Base-by-base conservation (phyloP, 2,329 filamentous ascomycete genomes). In the Xylaria sp. region DNA sequence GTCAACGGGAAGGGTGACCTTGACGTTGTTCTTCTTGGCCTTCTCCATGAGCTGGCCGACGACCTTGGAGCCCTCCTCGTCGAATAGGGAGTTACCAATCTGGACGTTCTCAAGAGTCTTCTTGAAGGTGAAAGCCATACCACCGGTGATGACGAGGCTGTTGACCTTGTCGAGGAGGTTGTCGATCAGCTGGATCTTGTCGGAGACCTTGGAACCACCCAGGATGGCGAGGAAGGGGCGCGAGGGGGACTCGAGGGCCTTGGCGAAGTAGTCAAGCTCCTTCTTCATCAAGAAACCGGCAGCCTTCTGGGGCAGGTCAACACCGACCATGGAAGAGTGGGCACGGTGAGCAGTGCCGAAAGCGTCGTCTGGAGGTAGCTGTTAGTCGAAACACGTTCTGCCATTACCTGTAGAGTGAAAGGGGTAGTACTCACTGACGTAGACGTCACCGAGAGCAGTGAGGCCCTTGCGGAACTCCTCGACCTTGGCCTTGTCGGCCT, bases 101-200 rank as follows among this genome's bases (percentile, higher is more conserved):
- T 87, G 84, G 72, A 97, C 87, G 74, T 84, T 82, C 79, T 97
- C 85, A 59, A 97, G 84, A n/a, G 91, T 93, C 86, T 99, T 99
- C 85, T 97, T 97, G 86, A 99, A 99, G 70, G 94, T 99, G 82
- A 97, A 99, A 65, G 94, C 92, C 94, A 99, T 99, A 71, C 83
- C 94, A 74, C 94, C 94, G 76, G 93, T 96, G 79, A 99, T 89
- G 78, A 99, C 89, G 67, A 99, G 85, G 76, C 88, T 94, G 84
- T 99, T 85, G 77, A 99, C 92, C 85, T 99, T 97, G 78, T 92
- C 90, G 68, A 99, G 88, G 67, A 99, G 83, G 84, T 99, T 99
- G 81, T 99, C 92, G 74, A 99, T 97, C 70, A 99, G 85, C 83
- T 97, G 91, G 76, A 99, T 99, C 88, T 99, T 99, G 85, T 99